Conservation (phyloP, 164 flowering plant species). For the Macadamia tetraphylla region DNA sequence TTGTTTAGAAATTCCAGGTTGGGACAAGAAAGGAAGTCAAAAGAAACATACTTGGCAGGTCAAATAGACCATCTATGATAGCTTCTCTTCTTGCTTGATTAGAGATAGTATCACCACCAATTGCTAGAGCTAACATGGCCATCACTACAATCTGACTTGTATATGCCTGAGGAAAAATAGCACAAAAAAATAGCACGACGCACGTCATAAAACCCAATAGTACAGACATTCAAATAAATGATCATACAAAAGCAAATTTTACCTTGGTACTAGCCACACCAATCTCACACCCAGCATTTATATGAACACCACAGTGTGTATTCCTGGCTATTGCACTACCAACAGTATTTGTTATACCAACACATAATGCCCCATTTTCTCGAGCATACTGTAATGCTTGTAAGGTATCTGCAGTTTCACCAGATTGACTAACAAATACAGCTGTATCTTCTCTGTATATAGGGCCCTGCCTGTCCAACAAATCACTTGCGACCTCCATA, state of each 20-base stretch:
- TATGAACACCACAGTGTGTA: slow-evolving; percentile 95
- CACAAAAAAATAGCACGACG: not conserved
- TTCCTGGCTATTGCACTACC: slow-evolving; percentile 93
- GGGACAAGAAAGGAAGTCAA: not conserved
- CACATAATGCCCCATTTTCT: slow-evolving; percentile 95
- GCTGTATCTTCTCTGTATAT: slow-evolving; percentile 97
- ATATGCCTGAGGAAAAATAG: slow-evolving; percentile 56
- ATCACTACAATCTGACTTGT: slow-evolving; percentile 97
- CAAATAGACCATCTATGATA: slow-evolving; percentile 76
- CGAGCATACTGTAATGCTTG: slow-evolving; percentile 79
- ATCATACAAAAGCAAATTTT: not conserved
- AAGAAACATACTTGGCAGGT: slow-evolving; percentile 68
- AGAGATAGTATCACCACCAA: slow-evolving; percentile 82
- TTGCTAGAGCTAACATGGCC: slow-evolving; percentile 90
- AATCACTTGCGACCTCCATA: slow-evolving; percentile 96
- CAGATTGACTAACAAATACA: slow-evolving; percentile 97
- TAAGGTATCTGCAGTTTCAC: slow-evolving; percentile 97
- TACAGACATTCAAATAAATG: not conserved
- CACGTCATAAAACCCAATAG: slow-evolving; percentile 2
- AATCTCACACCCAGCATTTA: slow-evolving; percentile 96
- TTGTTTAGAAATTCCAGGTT: not conserved
- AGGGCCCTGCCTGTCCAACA: slow-evolving; percentile 91
- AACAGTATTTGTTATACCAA: slow-evolving; percentile 95
- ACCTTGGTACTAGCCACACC: slow-evolving; percentile 99
- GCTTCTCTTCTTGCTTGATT: slow-evolving; percentile 75